A percentile compares a stretch with the other conserved stretches of the same genome.
Conservation (phyloP, 306 rosid species). For the Pyrus pyrifolia region DNA sequence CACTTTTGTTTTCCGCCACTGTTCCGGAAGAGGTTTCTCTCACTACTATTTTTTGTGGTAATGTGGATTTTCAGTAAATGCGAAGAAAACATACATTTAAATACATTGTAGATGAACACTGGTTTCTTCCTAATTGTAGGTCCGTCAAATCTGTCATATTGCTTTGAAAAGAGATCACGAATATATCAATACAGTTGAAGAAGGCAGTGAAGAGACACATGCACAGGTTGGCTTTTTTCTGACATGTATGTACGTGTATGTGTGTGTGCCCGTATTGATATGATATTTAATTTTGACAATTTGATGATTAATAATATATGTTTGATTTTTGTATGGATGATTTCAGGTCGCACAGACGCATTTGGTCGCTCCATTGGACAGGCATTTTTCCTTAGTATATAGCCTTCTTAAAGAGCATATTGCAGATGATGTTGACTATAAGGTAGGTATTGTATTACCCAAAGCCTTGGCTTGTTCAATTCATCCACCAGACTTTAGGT, state of each 20-base stretch:
- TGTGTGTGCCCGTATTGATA: not conserved
- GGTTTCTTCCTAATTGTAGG: slow-evolving; percentile 43
- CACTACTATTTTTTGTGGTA: not conserved
- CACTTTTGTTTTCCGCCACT: slow-evolving; percentile 90
- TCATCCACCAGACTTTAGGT: not conserved
- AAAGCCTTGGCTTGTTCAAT: not conserved
- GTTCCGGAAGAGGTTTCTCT: slow-evolving; percentile 73
- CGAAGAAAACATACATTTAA: not conserved
- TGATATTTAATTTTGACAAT: not conserved
- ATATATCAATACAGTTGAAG: slow-evolving; percentile 74
- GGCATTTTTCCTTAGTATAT: slow-evolving; percentile 64
- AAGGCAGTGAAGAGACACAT: slow-evolving; percentile 89
- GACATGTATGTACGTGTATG: not conserved
- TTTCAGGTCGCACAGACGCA: slow-evolving; percentile 79
- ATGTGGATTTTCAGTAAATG: not conserved
- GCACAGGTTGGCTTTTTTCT: slow-evolving; percentile 49
- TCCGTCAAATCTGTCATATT: slow-evolving; percentile 83
- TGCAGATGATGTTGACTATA: slow-evolving; percentile 81
- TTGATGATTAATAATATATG: not conserved
- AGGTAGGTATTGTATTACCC: slow-evolving; percentile 45
- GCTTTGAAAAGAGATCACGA: slow-evolving; percentile 91
- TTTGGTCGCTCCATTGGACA: slow-evolving; percentile 74
- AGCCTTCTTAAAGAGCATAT: slow-evolving; percentile 75
- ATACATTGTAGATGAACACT: not conserved
- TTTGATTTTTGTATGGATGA: slow-evolving; percentile 10